Evolutionary conservation across 495 filamentous ascomycete genomes (phyloP).

Genomic region (Xylaria intraflava): DNA sequence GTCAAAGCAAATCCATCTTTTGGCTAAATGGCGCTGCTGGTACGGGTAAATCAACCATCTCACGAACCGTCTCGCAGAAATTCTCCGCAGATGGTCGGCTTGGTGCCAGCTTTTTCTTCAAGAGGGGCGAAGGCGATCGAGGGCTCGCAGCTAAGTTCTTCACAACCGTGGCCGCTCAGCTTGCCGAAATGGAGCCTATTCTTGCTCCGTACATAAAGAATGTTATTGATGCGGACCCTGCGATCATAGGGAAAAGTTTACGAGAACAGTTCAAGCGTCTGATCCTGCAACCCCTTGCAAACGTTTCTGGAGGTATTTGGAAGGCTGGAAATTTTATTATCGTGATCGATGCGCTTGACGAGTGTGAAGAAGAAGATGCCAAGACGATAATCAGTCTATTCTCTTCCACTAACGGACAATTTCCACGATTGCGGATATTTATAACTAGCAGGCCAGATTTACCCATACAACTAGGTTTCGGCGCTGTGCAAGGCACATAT

Average conservation of each 20-base stretch:
- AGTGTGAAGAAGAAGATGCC: slow-evolving; percentile 42
- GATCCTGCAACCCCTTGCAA: slow-evolving; percentile 25
- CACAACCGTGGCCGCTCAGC: slow-evolving; percentile 38
- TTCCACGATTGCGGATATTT: slow-evolving; percentile 7
- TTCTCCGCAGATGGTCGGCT: slow-evolving; percentile 14
- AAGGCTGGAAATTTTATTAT: slow-evolving; percentile 20
- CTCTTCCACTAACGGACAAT: background rate
- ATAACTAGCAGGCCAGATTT: slow-evolving; percentile 22
- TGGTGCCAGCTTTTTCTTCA: slow-evolving; percentile 44
- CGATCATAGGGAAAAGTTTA: slow-evolving; percentile 24
- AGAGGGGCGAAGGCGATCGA: slow-evolving; percentile 29
- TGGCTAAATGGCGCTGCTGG: slow-evolving; percentile 41
- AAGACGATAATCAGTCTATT: slow-evolving; percentile 33
- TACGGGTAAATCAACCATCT: slow-evolving; percentile 33
- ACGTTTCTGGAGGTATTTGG: slow-evolving; percentile 22
- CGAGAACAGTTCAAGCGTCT: slow-evolving; percentile 45
- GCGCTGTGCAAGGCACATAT: slow-evolving; percentile 10
- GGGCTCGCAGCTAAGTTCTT: slow-evolving; percentile 36
- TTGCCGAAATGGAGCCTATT: slow-evolving; percentile 15
- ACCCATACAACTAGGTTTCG: slow-evolving; percentile 23
- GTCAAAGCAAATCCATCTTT: slow-evolving; percentile 22
- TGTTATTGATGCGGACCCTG: background rate
- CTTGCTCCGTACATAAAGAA: slow-evolving; percentile 18
- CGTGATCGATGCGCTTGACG: slow-evolving; percentile 49
- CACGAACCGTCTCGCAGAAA: background rate